These are phyloP conservation scores for Kurtzmaniella quercitrusa DNA, from an alignment of 1,139 yeast species.

Conservation along the genomic window DNA sequence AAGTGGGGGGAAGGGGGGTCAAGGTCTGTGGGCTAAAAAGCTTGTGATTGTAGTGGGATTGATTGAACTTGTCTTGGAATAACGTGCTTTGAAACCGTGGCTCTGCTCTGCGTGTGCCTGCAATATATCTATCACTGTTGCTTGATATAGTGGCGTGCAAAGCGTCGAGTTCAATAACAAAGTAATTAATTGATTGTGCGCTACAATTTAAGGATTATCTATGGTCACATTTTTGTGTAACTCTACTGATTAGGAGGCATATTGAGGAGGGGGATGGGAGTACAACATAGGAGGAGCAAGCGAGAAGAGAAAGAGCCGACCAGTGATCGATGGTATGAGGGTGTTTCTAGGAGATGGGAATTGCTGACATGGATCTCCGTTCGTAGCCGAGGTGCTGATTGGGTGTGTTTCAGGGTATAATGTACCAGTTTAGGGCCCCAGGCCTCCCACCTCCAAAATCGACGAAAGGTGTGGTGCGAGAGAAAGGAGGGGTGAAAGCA, in stretches of 20 bases:
- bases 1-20: too few species aligned
- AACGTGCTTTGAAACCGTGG: not conserved
- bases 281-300: too few species aligned
- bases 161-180: not conserved
- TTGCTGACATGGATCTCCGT: too few species aligned
- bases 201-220: not conserved
- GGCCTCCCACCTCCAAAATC: too few species aligned
- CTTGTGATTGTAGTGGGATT: not conserved
- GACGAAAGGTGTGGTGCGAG: too few species aligned
- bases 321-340: too few species aligned
- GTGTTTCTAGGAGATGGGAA: too few species aligned
- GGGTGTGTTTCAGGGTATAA: too few species aligned
- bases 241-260: not conserved
- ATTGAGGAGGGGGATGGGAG: not conserved
- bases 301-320: too few species aligned
- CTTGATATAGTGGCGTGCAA: not conserved
- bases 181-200: not conserved
- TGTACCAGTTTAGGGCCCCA: too few species aligned
- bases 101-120: not conserved
- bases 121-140: not conserved
- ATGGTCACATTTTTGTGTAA: conserved; percentile 1
- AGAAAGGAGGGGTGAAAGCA: too few species aligned
- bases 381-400: too few species aligned
- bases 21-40: not conserved
- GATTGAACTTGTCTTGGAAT: not conserved